These are phyloP conservation scores for Mixia osmundae DNA, from an alignment of 1,284 basidiomycete species.

Conservation along the genomic window DNA sequence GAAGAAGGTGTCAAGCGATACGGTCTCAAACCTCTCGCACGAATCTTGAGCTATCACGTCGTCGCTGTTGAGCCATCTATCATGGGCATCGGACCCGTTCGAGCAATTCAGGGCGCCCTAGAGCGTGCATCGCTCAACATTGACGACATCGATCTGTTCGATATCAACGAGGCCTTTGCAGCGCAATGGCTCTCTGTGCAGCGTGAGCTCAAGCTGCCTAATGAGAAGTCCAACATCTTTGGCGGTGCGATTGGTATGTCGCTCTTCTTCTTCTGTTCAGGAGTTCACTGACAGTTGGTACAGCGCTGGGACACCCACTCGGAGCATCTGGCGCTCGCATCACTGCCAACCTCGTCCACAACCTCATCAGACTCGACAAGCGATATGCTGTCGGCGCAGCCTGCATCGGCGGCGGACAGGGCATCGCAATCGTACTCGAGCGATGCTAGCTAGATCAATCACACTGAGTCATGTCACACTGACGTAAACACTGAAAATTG, in stretches of 20 bases:
- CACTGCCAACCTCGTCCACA: constrained; percentile 29
- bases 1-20: constrained; percentile 72
- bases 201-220: constrained; percentile 50
- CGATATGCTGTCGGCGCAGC: constrained; percentile 31
- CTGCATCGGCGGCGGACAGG: constrained; percentile 31
- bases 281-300: constrained; percentile 16
- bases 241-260: constrained; percentile 25
- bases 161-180: constrained; percentile 61
- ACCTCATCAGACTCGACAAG: constrained; percentile 29
- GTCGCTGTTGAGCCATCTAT: constrained; percentile 31
- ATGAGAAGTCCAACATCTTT: constrained; percentile 31
- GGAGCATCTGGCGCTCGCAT: constrained; percentile 31
- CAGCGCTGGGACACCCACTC: constrained; percentile 32
- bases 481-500: no score
- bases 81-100: constrained; percentile 35
- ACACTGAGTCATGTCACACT: no score
- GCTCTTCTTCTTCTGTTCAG: neutral
- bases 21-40: constrained; percentile 69
- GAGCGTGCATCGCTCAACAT: constrained; percentile 22
- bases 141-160: constrained; percentile 30
- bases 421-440: constrained; percentile 25
- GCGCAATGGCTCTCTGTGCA: constrained; percentile 80
- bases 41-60: constrained; percentile 42
- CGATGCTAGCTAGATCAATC: no score
- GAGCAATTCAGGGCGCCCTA: constrained; percentile 23